A percentile compares a stretch with the other conserved stretches of the same genome.
phyloP scores from a whole-genome alignment of 768 basidiomycete species.

The Rubroboletus satanas region DNA sequence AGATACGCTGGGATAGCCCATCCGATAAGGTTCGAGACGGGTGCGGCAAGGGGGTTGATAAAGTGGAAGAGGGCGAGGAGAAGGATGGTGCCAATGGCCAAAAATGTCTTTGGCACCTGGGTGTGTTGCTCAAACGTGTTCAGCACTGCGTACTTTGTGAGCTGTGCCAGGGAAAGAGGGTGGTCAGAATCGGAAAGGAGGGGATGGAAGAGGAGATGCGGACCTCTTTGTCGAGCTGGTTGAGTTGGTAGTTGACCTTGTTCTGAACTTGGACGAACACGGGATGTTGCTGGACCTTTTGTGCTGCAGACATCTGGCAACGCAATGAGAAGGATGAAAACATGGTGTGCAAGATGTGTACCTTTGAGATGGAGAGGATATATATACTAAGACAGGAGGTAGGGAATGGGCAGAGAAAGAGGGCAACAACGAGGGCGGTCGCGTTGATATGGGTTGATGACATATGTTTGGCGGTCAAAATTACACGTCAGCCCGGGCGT shows the following conservation, averaged over 20 bases:
- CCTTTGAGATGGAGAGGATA: constrained; percentile 4
- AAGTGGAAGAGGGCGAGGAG: constrained; percentile 73
- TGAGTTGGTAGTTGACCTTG: constrained; percentile 76
- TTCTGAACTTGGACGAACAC: constrained; percentile 78
- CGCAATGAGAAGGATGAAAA: not conserved
- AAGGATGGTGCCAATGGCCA: constrained; percentile 67
- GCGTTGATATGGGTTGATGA: constrained; percentile 51
- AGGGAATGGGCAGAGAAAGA: constrained; percentile 22
- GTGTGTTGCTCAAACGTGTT: constrained; percentile 85
- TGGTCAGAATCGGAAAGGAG: not conserved
- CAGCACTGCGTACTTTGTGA: constrained; percentile 83
- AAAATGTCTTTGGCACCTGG: constrained; percentile 89
- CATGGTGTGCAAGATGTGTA: not conserved
- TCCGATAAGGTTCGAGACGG: constrained; percentile 92
- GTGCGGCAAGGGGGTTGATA: constrained; percentile 87
- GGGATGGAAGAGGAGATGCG: constrained; percentile 18
- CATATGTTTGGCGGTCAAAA: constrained; percentile 54
- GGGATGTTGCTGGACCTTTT: constrained; percentile 87
- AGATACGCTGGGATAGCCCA: constrained; percentile 94
- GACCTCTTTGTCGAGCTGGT: constrained; percentile 97
- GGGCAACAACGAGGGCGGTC: constrained; percentile 14
- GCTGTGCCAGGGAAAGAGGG: constrained; percentile 38
- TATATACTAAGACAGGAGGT: constrained; percentile 4
- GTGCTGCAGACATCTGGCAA: constrained; percentile 67
- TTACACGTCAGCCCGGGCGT: constrained; percentile 39